Percentiles rank a stretch among this genome's conserved stretches.
These are phyloP conservation scores for Pichia sp. DNA, from an alignment of 1,139 yeast species.

Conservation along the genomic window DNA sequence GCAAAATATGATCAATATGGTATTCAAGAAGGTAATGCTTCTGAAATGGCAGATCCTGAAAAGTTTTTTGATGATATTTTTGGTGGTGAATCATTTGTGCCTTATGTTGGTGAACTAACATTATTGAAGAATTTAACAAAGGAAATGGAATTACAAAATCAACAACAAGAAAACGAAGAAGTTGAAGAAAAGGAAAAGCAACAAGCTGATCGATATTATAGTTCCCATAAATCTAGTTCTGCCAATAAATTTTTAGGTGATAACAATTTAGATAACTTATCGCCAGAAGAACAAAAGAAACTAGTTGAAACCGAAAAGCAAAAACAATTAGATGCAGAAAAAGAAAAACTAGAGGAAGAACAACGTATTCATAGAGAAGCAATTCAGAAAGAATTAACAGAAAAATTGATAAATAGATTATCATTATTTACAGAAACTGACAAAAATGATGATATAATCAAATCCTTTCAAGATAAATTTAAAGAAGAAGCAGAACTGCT, in stretches of 20 bases:
- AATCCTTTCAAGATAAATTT: conserved; percentile 64
- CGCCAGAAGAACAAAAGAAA: conserved; percentile 28
- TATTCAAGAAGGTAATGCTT: conserved; percentile 46
- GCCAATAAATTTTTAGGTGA: conserved; percentile 19
- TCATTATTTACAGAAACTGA: conserved; percentile 82
- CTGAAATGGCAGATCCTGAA: conserved; percentile 27
- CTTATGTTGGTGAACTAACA: conserved; percentile 85
- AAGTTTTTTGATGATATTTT: conserved; percentile 50
- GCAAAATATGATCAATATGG: conserved; percentile 78
- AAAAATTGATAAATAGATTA: conserved; percentile 58
- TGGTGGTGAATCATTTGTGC: conserved; percentile 62
- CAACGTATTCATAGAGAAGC: conserved; percentile 65
- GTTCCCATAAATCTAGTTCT: not conserved
- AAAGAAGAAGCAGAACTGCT: conserved; percentile 75
- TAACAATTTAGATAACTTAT: conserved; percentile 21
- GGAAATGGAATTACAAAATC: conserved; percentile 55
- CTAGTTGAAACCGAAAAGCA: conserved; percentile 37
- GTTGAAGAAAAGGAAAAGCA: conserved; percentile 26
- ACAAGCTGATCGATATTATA: conserved; percentile 14
- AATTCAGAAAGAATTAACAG: conserved; percentile 58
- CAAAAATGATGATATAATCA: conserved; percentile 59
- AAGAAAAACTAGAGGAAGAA: conserved; percentile 76
- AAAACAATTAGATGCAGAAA: conserved; percentile 49
- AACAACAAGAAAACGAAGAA: conserved; percentile 34
- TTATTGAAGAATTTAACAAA: conserved; percentile 73